phyloP scores from a whole-genome alignment of 2,329 filamentous ascomycete genomes.

The Fusarium tuaranense region DNA sequence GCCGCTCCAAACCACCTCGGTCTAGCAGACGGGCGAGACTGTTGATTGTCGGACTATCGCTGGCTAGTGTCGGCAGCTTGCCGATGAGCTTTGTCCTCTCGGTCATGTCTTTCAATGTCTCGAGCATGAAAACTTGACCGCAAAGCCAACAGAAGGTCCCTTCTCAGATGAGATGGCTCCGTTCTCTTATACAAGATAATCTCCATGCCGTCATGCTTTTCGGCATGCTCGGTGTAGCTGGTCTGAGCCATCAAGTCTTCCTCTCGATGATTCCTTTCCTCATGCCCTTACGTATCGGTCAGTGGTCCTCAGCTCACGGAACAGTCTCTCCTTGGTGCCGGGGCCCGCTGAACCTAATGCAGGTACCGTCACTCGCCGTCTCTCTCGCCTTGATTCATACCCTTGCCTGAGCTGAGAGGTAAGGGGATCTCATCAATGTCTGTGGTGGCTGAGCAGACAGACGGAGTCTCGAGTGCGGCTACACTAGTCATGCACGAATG shows the following conservation, averaged over 20 bases:
- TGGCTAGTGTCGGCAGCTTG: not conserved
- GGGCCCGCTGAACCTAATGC: constrained; percentile 30
- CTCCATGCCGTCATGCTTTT: constrained; percentile 9
- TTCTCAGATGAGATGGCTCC: not conserved
- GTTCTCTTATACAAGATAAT: not conserved
- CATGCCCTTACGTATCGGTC: constrained; percentile 6
- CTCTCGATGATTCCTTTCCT: constrained; percentile 14
- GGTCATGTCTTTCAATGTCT: not conserved
- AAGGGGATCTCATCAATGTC: constrained; percentile 21
- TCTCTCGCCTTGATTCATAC: constrained; percentile 27
- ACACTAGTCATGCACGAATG: constrained; percentile 26
- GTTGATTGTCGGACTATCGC: not conserved
- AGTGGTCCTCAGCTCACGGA: not conserved
- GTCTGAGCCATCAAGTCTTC: not conserved
- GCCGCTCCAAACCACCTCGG: constrained; percentile 16
- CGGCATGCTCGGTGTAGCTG: constrained; percentile 12
- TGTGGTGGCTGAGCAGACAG: constrained; percentile 16
- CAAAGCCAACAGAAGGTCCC: constrained; percentile 1
- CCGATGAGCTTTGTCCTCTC: not conserved
- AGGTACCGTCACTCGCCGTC: constrained; percentile 28
- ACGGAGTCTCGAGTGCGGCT: not conserved
- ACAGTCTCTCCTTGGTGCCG: constrained; percentile 15
- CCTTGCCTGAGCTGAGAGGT: constrained; percentile 19
- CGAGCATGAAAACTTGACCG: not conserved
- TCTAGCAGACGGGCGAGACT: constrained; percentile 1